A percentile compares a stretch with the other conserved stretches of the same genome.
Evolutionary conservation across 2,329 filamentous ascomycete genomes (phyloP).

Genomic region (Talaromyces sp.): DNA sequence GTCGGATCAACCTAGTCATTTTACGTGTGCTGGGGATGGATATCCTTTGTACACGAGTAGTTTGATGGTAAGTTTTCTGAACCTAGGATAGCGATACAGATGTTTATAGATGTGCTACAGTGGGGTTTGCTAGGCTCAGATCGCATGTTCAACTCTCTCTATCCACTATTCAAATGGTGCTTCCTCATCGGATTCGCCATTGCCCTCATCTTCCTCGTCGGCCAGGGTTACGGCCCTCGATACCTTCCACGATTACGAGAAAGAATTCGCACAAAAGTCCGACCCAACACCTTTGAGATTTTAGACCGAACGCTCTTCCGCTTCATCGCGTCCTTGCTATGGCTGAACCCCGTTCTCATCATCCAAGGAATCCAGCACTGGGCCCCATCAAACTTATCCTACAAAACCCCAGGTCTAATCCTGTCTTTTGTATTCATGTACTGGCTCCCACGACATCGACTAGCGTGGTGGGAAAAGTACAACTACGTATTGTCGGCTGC

Average conservation of each 20-base stretch:
- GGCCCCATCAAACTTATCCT: slow-evolving; percentile 10
- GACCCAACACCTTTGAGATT: not conserved
- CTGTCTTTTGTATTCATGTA: slow-evolving; percentile 17
- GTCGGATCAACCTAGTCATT: slow-evolving; percentile 8
- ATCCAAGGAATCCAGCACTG: slow-evolving; percentile 14
- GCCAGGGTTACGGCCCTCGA: slow-evolving; percentile 12
- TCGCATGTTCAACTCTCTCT: slow-evolving; percentile 10
- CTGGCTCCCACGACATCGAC: slow-evolving; percentile 6
- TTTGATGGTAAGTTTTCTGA: not conserved
- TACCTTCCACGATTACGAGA: slow-evolving; percentile 7
- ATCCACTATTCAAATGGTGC: slow-evolving; percentile 12
- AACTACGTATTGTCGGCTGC: slow-evolving; percentile 13
- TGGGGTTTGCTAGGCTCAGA: not conserved
- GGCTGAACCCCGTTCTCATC: slow-evolving; percentile 10
- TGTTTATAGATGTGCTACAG: not conserved
- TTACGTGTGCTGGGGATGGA: slow-evolving; percentile 10
- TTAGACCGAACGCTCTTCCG: not conserved
- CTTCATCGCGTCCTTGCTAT: not conserved
- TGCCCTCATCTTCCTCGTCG: slow-evolving; percentile 11
- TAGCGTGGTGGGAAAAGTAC: slow-evolving; percentile 15
- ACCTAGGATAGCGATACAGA: not conserved
- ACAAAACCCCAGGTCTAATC: slow-evolving; percentile 11
- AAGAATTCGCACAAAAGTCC: not conserved
- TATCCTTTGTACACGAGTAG: slow-evolving; percentile 13
- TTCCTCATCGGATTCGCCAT: slow-evolving; percentile 11